These are phyloP conservation scores for Casuarina equisetifolia DNA, from an alignment of 306 rosid species.

Conservation along the genomic window DNA sequence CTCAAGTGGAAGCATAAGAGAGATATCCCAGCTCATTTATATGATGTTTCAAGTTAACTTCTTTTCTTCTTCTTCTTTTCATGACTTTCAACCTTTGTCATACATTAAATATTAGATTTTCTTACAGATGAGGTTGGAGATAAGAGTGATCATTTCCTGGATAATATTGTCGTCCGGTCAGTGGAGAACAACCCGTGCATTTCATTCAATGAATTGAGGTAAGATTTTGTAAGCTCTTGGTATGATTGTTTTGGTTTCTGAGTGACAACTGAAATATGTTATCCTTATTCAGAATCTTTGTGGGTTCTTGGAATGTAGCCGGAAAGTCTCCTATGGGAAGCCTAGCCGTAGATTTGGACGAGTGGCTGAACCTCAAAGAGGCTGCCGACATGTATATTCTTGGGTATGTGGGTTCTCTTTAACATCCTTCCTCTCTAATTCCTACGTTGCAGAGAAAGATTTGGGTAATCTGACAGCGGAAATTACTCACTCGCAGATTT, in stretches of 20 bases:
- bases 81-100: slow-evolving; percentile 1
- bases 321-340: slow-evolving; percentile 82
- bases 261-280: not conserved
- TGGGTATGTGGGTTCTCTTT: slow-evolving; percentile 55
- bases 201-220: slow-evolving; percentile 69
- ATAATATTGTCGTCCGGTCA: slow-evolving; percentile 43
- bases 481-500: slow-evolving; percentile 46
- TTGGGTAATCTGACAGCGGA: not conserved
- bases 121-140: slow-evolving; percentile 54
- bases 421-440: not conserved
- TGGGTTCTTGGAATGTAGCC: slow-evolving; percentile 95
- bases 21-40: slow-evolving; percentile 38
- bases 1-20: slow-evolving; percentile 47
- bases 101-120: slow-evolving; percentile 1
- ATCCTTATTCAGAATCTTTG: slow-evolving; percentile 62
- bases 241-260: not conserved
- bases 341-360: slow-evolving; percentile 82
- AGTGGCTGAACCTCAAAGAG: slow-evolving; percentile 81
- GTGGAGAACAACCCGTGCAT: slow-evolving; percentile 63
- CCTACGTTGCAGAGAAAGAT: not conserved
- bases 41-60: slow-evolving; percentile 56
- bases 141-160: slow-evolving; percentile 39
- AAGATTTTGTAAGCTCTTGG: slow-evolving; percentile 14
- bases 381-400: slow-evolving; percentile 88
- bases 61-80: not conserved